Evolutionary conservation across 2,329 filamentous ascomycete genomes (phyloP), one percentile per base, ranked within the genome.

Genomic region (Endoconidiophora laricicola): DNA sequence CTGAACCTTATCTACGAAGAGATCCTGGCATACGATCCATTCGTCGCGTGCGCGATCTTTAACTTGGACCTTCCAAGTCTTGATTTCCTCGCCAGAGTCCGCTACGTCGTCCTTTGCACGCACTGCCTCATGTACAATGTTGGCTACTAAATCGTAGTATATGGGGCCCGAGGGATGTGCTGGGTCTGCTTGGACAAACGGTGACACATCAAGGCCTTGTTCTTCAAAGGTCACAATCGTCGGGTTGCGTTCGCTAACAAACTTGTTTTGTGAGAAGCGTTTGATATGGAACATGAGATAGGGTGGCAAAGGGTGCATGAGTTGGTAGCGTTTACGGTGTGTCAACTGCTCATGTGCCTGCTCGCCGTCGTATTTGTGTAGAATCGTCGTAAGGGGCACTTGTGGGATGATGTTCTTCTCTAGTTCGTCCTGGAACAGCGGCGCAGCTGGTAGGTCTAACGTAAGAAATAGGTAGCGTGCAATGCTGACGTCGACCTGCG

Each of bases 181-280:
- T 0, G 86, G 83, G 59, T 88, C 86, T 0, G 90, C 88, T 66
- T 96, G 86, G 10, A 94, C 86, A 59, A 91, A 96, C 0, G 88
- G 87, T 4, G 80, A 74, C 70, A 95, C 81, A 62, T 98, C 87
- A 6, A 98, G 77, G 40, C 81, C 60, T 54, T 81, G 75, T 3
- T 86, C 82, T 56, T 90, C 86, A 64, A 96, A 98, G 0, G 90
- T 96, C 55, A 98, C 91, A 60, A 98, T 98, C 7, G 91, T 98
- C 1, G 90, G 91, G 63, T 98, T 98, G 46, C 91, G 83, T 66
- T 96, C 90, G 2, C 83, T 78, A 18, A 98, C 85, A 61, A 98
- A 98, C 63, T 95, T 94, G 70, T 98, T 98, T 57, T 83, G 81
- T 57, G 81, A 86, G 72, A 98, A 98, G 58, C 91, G 86, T 69